Conservation (phyloP, 225 moss, liverwort and hornwort genomes). For the Bryoerythrophyllum caledonicum region DNA sequence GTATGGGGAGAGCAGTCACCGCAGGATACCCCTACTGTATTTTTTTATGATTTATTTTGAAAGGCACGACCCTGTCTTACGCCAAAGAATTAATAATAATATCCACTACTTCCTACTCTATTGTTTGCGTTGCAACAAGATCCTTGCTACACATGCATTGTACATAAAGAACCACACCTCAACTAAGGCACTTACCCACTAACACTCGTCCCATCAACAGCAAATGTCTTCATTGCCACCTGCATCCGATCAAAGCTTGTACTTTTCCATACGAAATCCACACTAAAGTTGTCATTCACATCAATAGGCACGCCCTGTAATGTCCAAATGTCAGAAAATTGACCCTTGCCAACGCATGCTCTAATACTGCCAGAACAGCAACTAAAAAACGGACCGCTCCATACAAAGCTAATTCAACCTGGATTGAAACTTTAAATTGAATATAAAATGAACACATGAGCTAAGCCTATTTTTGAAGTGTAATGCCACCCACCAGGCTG, state of each 20-base stretch:
- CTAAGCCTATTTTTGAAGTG: not conserved
- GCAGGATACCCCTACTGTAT: not conserved
- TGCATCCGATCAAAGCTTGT: constrained; percentile 94
- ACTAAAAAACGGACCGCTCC: not conserved
- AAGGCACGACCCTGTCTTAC: not conserved
- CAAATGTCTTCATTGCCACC: constrained; percentile 88
- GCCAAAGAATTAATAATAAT: not conserved
- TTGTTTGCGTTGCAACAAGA: not conserved
- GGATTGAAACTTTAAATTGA: not conserved
- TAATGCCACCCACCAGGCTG: constrained; percentile 55
- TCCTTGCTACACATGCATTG: not conserved
- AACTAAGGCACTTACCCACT: constrained; percentile 52
- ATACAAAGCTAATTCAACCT: not conserved
- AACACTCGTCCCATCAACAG: constrained; percentile 87
- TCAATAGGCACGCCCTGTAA: constrained; percentile 81
- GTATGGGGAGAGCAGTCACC: not conserved
- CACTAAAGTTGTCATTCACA: constrained; percentile 80
- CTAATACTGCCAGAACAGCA: not conserved
- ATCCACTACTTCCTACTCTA: not conserved
- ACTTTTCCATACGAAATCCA: constrained; percentile 90
- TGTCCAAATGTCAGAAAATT: constrained; percentile 5
- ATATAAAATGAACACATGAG: constrained; percentile 3
- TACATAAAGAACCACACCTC: not conserved
- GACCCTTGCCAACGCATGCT: not conserved
- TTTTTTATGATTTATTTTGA: not conserved